Evolutionary conservation across 129 eudicot genomes (phyloP), one percentile per base, ranked within the genome.

Genomic region (Rutidosis leptorrhynchoides): DNA sequence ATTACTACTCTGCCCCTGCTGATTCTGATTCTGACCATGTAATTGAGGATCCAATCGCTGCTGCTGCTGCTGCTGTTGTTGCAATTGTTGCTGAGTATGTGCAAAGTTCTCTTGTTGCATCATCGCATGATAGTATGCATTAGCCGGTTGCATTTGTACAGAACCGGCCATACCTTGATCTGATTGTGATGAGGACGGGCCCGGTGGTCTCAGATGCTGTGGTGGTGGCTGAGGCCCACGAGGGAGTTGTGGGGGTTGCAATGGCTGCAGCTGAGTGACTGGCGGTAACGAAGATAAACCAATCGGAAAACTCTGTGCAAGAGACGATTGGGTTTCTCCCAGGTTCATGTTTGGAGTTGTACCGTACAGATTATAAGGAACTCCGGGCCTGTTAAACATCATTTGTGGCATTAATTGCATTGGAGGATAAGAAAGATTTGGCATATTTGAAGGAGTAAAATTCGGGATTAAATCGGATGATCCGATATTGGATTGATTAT

Each of bases 231-330:
- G 87, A 16, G 94, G 95, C 4, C 88, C 92, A 7, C 83, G 85
- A 11, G 83, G 83, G 66, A 76, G 74, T 74, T 86, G 99, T 7
- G 96, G 99, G 3, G 92, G 96, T 71, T 89, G 99, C 67, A 89
- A 67, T 0, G 96, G 96, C 78, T 89, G 99, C 69, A 92, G 71
- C 71, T 85, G 97, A 43, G 83, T 59, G 56, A 85, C 72, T 12
- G 86, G 74, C 42, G 78, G 87, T 28, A 81, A 48, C 58, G 86
- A 46, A 51, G 95, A 80, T 43, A 83, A 65, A 52, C 79, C 67
- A 7, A 87, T 64, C 12, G 84, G 82, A 57, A 71, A 65, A 74
- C 73, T 84, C 59, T 82, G 96, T 4, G 96, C 25, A 22, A 83
- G 78, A 73, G 32, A 65, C 63, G 80, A 49, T 21, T 81, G 65